phyloP scores from a whole-genome alignment of 805 yeast genomes.

The Sugiyamaella smithiae region DNA sequence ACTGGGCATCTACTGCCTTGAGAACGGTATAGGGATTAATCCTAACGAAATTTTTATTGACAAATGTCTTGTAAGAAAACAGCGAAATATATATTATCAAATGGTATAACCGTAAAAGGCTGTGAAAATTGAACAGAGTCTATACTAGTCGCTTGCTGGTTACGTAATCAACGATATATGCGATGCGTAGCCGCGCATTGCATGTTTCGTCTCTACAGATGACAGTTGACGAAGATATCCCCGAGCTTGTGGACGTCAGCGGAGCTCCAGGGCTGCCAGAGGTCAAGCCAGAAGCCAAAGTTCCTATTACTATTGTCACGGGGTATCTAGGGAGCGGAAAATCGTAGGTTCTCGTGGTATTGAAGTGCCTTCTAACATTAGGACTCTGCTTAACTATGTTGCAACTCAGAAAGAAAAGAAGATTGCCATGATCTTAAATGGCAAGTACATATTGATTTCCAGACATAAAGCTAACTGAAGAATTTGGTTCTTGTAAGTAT shows the following conservation, averaged over 20 bases:
- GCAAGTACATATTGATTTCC: slow-evolving; percentile 34
- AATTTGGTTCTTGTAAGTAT: slow-evolving; percentile 30
- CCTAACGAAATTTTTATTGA: no score
- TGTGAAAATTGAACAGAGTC: no score
- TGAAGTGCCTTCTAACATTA: slow-evolving; percentile 5
- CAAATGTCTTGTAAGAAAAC: no score
- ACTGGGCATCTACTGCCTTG: no score
- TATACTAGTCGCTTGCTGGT: no score
- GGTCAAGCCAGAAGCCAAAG: slow-evolving; percentile 38
- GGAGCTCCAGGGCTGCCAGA: slow-evolving; percentile 5
- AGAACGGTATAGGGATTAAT: no score
- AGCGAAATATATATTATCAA: no score
- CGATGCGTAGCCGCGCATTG: no score
- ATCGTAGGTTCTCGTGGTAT: slow-evolving; percentile 37
- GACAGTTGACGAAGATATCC: slow-evolving; percentile 26
- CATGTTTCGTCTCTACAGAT: no score
- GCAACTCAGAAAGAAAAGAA: slow-evolving; percentile 63
- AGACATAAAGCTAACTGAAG: slow-evolving; percentile 13
- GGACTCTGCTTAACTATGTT: slow-evolving; percentile 70
- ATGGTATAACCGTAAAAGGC: no score
- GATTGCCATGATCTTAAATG: slow-evolving; percentile 83
- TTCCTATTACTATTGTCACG: slow-evolving; percentile 90
- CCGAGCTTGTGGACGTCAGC: slow-evolving; percentile 27
- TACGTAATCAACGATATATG: no score
- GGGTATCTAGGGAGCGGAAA: slow-evolving; percentile 96